Percentiles rank a stretch among this genome's conserved stretches.
These are phyloP conservation scores for Cupressus sempervirens DNA, from an alignment of 75 land plant genomes.

Conservation along the genomic window DNA sequence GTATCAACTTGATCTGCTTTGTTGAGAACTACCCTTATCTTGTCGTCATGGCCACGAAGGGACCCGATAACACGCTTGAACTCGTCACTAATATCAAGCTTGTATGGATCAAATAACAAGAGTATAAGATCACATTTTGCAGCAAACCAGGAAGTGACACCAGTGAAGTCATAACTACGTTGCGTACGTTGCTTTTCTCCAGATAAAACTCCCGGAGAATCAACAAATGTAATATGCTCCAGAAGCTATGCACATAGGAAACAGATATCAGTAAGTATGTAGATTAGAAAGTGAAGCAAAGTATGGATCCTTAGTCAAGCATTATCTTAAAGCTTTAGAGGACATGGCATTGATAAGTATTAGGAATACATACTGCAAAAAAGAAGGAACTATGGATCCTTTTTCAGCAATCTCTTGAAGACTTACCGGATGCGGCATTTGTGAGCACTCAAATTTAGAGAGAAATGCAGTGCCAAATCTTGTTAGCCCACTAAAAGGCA, in stretches of 20 bases:
- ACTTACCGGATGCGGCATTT: constrained; percentile 93
- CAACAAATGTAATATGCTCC: constrained; percentile 91
- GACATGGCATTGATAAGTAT: constrained; percentile 21
- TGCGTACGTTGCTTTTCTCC: constrained; percentile 98
- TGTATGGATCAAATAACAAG: constrained; percentile 93
- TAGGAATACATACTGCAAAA: background rate
- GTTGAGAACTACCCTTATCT: constrained; percentile 90
- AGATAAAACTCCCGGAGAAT: constrained; percentile 95
- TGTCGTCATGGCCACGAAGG: constrained; percentile 94
- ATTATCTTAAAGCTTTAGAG: constrained; percentile 35
- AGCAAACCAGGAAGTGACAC: constrained; percentile 98
- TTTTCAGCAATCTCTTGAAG: background rate
- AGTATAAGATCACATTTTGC: constrained; percentile 92
- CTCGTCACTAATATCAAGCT: constrained; percentile 97
- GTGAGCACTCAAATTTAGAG: constrained; percentile 91
- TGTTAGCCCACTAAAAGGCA: constrained; percentile 90
- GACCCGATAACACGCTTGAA: constrained; percentile 90
- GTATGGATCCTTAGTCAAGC: background rate
- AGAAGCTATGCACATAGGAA: constrained; percentile 46
- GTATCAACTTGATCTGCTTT: constrained; percentile 98
- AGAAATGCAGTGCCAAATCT: constrained; percentile 90
- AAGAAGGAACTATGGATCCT: background rate
- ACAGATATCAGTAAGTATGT: constrained; percentile 13
- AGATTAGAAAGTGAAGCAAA: background rate
- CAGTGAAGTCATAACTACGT: constrained; percentile 94